Evolutionary conservation across 352 stramenopile species (phyloP).

Genomic region (Phytophthora colocasiae): DNA sequence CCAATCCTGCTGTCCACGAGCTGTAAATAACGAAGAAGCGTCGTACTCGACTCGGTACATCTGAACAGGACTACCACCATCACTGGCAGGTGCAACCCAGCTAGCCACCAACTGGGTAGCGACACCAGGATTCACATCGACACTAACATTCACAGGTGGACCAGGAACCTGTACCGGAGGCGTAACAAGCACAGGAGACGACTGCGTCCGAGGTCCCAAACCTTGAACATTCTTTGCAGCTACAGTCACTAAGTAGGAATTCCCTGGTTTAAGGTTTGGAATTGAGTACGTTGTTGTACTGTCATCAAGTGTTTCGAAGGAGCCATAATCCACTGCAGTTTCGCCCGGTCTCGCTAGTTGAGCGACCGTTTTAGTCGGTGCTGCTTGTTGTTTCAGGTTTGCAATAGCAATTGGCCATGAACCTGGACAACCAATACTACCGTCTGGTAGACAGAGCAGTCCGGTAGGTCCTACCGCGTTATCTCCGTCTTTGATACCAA

Average conservation of each 20-base stretch:
- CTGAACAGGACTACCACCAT: conserved; percentile 64
- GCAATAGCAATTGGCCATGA: conserved; percentile 43
- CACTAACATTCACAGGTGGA: conserved; percentile 63
- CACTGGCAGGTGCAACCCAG: conserved; percentile 57
- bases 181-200: conserved; percentile 53
- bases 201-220: conserved; percentile 46
- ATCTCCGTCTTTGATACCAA: conserved; percentile 76
- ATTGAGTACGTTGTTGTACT: conserved; percentile 74
- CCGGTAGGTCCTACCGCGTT: conserved; percentile 69
- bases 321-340: conserved; percentile 63
- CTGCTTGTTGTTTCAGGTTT: conserved; percentile 12
- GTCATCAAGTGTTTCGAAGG: conserved; percentile 75
- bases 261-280: conserved; percentile 66
- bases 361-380: conserved; percentile 13
- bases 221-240: conserved; percentile 90
- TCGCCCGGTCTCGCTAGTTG: conserved; percentile 50
- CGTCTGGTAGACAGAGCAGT: conserved; percentile 48
- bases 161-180: conserved; percentile 83
- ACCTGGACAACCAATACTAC: conserved; percentile 50
- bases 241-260: conserved; percentile 89
- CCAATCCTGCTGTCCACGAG: conserved; percentile 64
- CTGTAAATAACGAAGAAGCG: conserved; percentile 70
- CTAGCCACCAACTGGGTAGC: conserved; percentile 69
- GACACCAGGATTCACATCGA: conserved; percentile 82
- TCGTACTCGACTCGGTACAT: conserved; percentile 88